Evolutionary conservation across 495 filamentous ascomycete genomes (phyloP).

Genomic region (Poronia punctata): DNA sequence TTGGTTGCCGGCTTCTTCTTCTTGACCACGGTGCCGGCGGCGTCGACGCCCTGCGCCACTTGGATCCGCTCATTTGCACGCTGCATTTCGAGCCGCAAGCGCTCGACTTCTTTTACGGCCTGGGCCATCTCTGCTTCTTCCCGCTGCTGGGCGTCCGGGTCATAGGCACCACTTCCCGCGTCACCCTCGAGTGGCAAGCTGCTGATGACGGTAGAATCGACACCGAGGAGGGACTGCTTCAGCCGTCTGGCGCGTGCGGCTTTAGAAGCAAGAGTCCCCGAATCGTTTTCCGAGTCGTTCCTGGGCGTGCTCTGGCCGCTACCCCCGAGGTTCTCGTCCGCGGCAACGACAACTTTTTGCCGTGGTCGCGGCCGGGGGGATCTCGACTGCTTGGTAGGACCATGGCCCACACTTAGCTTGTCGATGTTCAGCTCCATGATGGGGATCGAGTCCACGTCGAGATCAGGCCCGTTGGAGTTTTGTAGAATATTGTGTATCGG

Average conservation of each 20-base stretch:
- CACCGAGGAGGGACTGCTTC: slow-evolving; percentile 57
- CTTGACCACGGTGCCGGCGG: slow-evolving; percentile 66
- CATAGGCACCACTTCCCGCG: slow-evolving; percentile 28
- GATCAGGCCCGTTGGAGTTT: slow-evolving; percentile 58
- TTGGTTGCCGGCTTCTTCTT: slow-evolving; percentile 50
- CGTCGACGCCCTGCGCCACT: slow-evolving; percentile 58
- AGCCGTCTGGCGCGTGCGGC: slow-evolving; percentile 32
- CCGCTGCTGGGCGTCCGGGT: slow-evolving; percentile 47
- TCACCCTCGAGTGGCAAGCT: slow-evolving; percentile 53
- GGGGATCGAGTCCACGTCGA: slow-evolving; percentile 90
- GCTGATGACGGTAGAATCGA: slow-evolving; percentile 76
- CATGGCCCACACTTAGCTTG: slow-evolving; percentile 27
- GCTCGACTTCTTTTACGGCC: slow-evolving; percentile 81
- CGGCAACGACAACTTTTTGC: slow-evolving; percentile 52
- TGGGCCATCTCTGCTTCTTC: slow-evolving; percentile 78
- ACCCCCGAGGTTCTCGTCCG: slow-evolving; percentile 51
- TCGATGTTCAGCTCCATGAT: slow-evolving; percentile 84
- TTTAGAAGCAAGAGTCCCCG: slow-evolving; percentile 26
- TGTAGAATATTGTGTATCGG: slow-evolving; percentile 66
- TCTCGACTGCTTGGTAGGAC: slow-evolving; percentile 7
- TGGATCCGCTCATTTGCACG: slow-evolving; percentile 75
- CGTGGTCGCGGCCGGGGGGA: slow-evolving; percentile 25
- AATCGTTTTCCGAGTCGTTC: slow-evolving; percentile 39
- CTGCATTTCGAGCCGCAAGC: slow-evolving; percentile 83
- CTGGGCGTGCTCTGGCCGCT: slow-evolving; percentile 34